Percentiles rank a stretch among this genome's conserved stretches.
Conservation (phyloP, 192 early-diverging fungal species). For the Chytriomyces sp. region DNA sequence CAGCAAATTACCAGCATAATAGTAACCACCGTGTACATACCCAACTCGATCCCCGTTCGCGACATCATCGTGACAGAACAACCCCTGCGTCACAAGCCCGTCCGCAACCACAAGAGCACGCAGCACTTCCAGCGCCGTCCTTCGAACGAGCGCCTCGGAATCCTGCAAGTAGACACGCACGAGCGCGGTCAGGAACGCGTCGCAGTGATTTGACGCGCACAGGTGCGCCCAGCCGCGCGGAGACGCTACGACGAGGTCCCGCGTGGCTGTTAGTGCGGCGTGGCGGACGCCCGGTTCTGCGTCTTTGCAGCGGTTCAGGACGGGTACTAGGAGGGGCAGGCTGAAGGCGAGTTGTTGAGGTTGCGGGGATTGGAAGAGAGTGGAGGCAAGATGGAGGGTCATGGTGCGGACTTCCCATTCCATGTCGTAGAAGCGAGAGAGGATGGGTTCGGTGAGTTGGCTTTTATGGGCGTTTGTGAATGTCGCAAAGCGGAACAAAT, state of each 20-base stretch:
- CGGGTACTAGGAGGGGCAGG: neutral
- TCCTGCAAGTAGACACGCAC: neutral
- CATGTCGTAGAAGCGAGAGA: conserved; percentile 18
- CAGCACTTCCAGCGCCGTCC: conserved; percentile 1
- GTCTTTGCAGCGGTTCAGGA: conserved; percentile 7
- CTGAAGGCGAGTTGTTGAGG: neutral
- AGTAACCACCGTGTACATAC: too few species aligned
- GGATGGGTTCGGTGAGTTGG: conserved; percentile 6
- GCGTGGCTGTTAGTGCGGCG: neutral
- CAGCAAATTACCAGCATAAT: too few species aligned
- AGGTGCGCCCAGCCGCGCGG: too few species aligned
- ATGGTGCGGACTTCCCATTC: conserved; percentile 15
- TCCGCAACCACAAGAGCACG: neutral
- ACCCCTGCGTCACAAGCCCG: too few species aligned
- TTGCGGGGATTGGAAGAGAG: neutral
- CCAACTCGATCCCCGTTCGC: too few species aligned
- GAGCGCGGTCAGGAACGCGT: neutral
- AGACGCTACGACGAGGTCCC: too few species aligned
- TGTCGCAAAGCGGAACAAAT: neutral
- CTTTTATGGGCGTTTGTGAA: neutral
- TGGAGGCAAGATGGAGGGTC: neutral
- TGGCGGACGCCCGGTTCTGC: conserved; percentile 9
- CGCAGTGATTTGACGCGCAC: too few species aligned
- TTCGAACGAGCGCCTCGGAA: conserved; percentile 24
- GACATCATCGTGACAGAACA: too few species aligned